Conservation (phyloP, 2,329 filamentous ascomycete species). For the Fusarium albidum region DNA sequence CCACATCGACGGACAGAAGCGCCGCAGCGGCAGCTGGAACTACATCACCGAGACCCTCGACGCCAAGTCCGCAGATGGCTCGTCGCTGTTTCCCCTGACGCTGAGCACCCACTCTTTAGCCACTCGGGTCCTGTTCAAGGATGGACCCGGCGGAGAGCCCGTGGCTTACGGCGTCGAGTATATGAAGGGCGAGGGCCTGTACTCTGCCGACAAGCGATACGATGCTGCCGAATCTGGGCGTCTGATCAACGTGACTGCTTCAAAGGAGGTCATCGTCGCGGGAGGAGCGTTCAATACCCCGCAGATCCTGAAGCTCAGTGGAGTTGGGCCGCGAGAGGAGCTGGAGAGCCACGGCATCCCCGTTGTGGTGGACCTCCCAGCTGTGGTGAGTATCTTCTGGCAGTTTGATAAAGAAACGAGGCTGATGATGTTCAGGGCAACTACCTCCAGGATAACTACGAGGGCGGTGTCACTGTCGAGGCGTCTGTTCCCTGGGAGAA, state of each 20-base stretch:
- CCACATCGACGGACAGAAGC: slow-evolving; percentile 32
- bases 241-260: slow-evolving; percentile 20
- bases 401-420: background rate
- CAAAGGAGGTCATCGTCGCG: slow-evolving; percentile 33
- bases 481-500: slow-evolving; percentile 27
- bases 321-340: slow-evolving; percentile 52
- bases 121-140: slow-evolving; percentile 47
- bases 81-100: slow-evolving; percentile 56
- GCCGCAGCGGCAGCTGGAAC: slow-evolving; percentile 19
- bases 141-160: slow-evolving; percentile 9
- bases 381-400: slow-evolving; percentile 21
- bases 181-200: slow-evolving; percentile 50
- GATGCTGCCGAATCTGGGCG: slow-evolving; percentile 14
- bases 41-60: slow-evolving; percentile 42
- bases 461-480: slow-evolving; percentile 34
- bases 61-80: slow-evolving; percentile 51
- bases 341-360: slow-evolving; percentile 47
- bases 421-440: slow-evolving; percentile 11
- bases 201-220: slow-evolving; percentile 48
- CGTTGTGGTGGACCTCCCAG: slow-evolving; percentile 61
- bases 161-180: slow-evolving; percentile 43
- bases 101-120: slow-evolving; percentile 47
- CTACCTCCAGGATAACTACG: slow-evolving; percentile 42
- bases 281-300: slow-evolving; percentile 38
- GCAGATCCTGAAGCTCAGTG: slow-evolving; percentile 60